Conservation (phyloP, 2,329 filamentous ascomycete species). For the Septoria petroselini region DNA sequence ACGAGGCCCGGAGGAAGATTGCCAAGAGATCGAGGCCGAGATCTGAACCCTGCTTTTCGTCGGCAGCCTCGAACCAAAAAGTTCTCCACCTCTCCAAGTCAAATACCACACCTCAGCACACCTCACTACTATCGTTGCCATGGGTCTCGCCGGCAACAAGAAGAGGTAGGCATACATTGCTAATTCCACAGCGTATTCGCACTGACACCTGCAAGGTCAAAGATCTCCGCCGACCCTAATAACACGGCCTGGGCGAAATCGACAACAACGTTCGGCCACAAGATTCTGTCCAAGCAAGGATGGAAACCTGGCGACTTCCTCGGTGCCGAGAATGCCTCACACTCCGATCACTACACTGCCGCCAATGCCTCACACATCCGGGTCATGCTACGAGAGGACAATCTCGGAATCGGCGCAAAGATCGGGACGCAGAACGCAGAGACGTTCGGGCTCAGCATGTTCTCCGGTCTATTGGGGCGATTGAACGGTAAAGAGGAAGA, state of each 20-base stretch:
- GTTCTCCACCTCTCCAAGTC: constrained; percentile 3
- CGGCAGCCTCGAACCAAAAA: constrained; percentile 2
- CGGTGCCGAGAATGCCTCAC: constrained; percentile 71
- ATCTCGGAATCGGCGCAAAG: constrained; percentile 81
- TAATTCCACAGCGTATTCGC: neutral
- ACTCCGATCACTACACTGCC: constrained; percentile 71
- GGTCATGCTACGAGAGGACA: constrained; percentile 84
- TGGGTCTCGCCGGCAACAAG: constrained; percentile 63
- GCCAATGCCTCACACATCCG: constrained; percentile 84
- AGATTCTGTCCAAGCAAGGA: constrained; percentile 81
- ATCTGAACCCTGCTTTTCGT: neutral
- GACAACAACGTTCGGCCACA: constrained; percentile 80
- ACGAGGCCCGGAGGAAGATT: too few relatives aligned
- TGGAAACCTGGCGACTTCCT: constrained; percentile 85
- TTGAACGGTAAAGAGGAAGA: constrained; percentile 79
- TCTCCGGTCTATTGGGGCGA: constrained; percentile 80
- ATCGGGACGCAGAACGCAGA: constrained; percentile 64
- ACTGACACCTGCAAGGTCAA: constrained; percentile 49
- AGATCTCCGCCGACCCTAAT: constrained; percentile 88
- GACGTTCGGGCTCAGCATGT: constrained; percentile 79
- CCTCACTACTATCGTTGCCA: constrained; percentile 37
- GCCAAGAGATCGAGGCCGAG: constrained; percentile 6
- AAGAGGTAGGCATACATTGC: too few relatives aligned
- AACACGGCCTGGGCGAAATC: constrained; percentile 90
- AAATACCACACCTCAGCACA: neutral